Evolutionary conservation across 176 grass and related monocot genomes (phyloP), one percentile per base, ranked within the genome.

Genomic region (Cenchrus americanus): DNA sequence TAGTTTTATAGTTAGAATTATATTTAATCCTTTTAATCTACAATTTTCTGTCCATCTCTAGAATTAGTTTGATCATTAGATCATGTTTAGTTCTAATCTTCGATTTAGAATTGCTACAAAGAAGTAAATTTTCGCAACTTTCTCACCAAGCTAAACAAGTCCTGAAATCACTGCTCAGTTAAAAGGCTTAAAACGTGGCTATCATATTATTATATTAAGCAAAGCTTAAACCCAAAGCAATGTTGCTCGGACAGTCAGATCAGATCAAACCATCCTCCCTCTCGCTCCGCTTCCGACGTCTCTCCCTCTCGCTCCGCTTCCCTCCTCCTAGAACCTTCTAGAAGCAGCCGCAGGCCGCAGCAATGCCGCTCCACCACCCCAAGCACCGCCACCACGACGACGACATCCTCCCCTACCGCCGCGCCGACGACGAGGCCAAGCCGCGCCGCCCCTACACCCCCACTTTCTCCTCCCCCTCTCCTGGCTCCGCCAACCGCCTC

Each of bases 401-500:
- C 40, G 79, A 85, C 72, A 46, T 75, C 70, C 83, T 76, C 34
- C 78, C 83, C 64, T 73, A 71, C 60, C 79, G 70, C 75, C 37
- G 79, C 60, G 17, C 66, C 79, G 84, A 89, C 62, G 90, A 92
- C 66, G 92, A 94, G 77, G 88, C 86, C 75, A 94, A 98, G 80
- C 88, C 85, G 15, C 88, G 83, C 69, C 91, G 87, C 71, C 76
- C 86, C 72, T 81, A 88, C 65, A 32, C 87, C 24, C 22, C 81
- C 43, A 57, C 62, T 48, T 47, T 74, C 21, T 21, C 82, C 69
- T 8, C 79, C 46, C 48, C 62, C 13, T 73, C 85, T 60, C 42
- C 80, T 2, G 55, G 78, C 41, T 76, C 81, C 30, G 6, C 79
- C 12, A 80, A 82, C 59, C 83, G 75, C 51, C 61, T 78, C 69